These are phyloP conservation scores for Saitozyma podzolica DNA, from an alignment of 768 basidiomycete genomes.

Conservation along the genomic window DNA sequence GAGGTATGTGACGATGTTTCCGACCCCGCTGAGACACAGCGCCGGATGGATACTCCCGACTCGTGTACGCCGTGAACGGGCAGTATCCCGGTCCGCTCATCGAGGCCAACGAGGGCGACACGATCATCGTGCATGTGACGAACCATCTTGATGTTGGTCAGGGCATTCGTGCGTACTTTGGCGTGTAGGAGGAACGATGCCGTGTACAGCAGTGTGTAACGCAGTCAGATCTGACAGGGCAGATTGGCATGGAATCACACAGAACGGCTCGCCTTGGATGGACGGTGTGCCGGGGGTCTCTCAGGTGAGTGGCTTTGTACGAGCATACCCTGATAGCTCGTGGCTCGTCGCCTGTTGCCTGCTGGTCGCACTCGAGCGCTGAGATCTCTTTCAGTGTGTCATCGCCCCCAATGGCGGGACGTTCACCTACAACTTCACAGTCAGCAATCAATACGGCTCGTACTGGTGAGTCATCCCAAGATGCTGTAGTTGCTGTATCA, in stretches of 20 bases:
- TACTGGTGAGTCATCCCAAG: slow-evolving; percentile 34
- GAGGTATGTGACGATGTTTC: not conserved
- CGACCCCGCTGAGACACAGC: slow-evolving; percentile 4
- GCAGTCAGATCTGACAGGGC: not conserved
- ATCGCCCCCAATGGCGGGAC: slow-evolving; percentile 18
- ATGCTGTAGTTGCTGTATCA: no score
- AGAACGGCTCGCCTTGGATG: slow-evolving; percentile 34
- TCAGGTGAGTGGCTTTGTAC: slow-evolving; percentile 10
- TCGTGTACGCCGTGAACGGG: slow-evolving; percentile 28
- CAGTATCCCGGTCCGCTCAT: slow-evolving; percentile 35
- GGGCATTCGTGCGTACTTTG: slow-evolving; percentile 22
- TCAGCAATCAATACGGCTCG: slow-evolving; percentile 25
- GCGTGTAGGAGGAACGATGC: not conserved
- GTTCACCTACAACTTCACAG: slow-evolving; percentile 39
- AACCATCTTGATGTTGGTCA: slow-evolving; percentile 30
- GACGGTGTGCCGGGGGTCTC: slow-evolving; percentile 37
- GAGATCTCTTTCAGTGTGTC: slow-evolving; percentile 22
- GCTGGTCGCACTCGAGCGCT: no score
- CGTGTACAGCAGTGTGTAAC: no score
- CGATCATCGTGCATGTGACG: slow-evolving; percentile 28
- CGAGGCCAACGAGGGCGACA: slow-evolving; percentile 43
- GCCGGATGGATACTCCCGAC: slow-evolving; percentile 31
- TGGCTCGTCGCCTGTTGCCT: no score
- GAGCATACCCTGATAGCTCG: no score
- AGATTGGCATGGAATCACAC: slow-evolving; percentile 40